Evolutionary conservation across 2,329 filamentous ascomycete genomes (phyloP).

Genomic region (Pseudogymnoascus sp.): DNA sequence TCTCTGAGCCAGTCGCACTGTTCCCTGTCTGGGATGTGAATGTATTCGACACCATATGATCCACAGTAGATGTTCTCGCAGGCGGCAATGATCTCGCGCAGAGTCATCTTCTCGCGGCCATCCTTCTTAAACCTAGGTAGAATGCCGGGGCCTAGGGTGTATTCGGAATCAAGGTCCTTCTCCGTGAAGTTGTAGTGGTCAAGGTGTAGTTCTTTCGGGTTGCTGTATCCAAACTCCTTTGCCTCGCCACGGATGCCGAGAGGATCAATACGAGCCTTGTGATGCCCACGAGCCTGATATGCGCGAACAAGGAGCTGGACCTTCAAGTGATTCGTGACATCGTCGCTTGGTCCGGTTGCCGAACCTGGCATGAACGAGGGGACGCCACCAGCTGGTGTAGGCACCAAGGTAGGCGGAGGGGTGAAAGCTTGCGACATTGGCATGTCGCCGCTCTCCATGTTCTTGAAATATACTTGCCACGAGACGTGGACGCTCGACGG

Average conservation of each 20-base stretch:
- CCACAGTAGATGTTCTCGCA: slow-evolving; percentile 97
- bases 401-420: slow-evolving; percentile 86
- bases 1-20: slow-evolving; percentile 98
- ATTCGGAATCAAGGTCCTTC: slow-evolving; percentile 87
- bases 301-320: slow-evolving; percentile 94
- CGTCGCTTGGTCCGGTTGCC: slow-evolving; percentile 61
- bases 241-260: slow-evolving; percentile 85
- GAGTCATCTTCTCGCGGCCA: slow-evolving; percentile 86
- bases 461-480: slow-evolving; percentile 99
- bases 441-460: slow-evolving; percentile 98
- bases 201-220: slow-evolving; percentile 86
- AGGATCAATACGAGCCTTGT: slow-evolving; percentile 96
- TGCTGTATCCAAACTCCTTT: slow-evolving; percentile 75
- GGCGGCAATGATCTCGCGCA: slow-evolving; percentile 85
- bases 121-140: slow-evolving; percentile 88
- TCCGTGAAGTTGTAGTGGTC: slow-evolving; percentile 95
- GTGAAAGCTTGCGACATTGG: slow-evolving; percentile 96
- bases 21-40: slow-evolving; percentile 94
- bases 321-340: slow-evolving; percentile 94
- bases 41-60: slow-evolving; percentile 96
- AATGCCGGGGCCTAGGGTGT: slow-evolving; percentile 87
- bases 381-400: slow-evolving; percentile 70
- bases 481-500: slow-evolving; percentile 92
- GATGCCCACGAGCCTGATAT: slow-evolving; percentile 95
- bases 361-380: slow-evolving; percentile 64